Evolutionary conservation across 116 monocot species (phyloP).

Genomic region (Cymodocea nodosa): DNA sequence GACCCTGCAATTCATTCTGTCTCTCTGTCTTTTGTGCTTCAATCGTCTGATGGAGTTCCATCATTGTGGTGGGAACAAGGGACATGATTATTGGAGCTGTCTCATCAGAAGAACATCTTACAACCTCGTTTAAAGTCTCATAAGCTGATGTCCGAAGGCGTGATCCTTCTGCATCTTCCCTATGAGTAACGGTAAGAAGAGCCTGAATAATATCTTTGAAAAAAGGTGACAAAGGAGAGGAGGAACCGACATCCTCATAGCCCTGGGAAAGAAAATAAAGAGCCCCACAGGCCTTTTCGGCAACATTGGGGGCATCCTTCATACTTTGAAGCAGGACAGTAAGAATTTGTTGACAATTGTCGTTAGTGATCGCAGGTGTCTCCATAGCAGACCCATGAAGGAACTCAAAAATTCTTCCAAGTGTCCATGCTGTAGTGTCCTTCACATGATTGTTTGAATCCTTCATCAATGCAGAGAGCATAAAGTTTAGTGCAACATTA

Average conservation of each 20-base stretch:
- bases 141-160: slow-evolving; percentile 44
- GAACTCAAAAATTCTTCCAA: slow-evolving; percentile 66
- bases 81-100: slow-evolving; percentile 40
- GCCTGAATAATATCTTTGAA: slow-evolving; percentile 45
- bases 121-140: slow-evolving; percentile 57
- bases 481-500: slow-evolving; percentile 43
- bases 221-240: slow-evolving; percentile 36
- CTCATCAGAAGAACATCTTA: slow-evolving; percentile 43
- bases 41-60: slow-evolving; percentile 47
- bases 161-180: slow-evolving; percentile 49
- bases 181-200: slow-evolving; percentile 41
- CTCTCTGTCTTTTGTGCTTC: slow-evolving; percentile 49
- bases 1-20: slow-evolving; percentile 56
- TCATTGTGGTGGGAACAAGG: slow-evolving; percentile 47
- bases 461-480: slow-evolving; percentile 40
- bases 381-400: slow-evolving; percentile 43
- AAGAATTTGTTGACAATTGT: slow-evolving; percentile 51
- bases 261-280: slow-evolving; percentile 56
- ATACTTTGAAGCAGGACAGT: slow-evolving; percentile 53
- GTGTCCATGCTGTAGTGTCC: slow-evolving; percentile 56
- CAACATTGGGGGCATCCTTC: slow-evolving; percentile 66
- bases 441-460: slow-evolving; percentile 54
- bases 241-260: slow-evolving; percentile 31
- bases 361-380: slow-evolving; percentile 26
- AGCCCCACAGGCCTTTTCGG: slow-evolving; percentile 58